These are phyloP conservation scores for Harringtonia lauricola DNA, from an alignment of 2,329 filamentous ascomycete genomes.

Conservation along the genomic window DNA sequence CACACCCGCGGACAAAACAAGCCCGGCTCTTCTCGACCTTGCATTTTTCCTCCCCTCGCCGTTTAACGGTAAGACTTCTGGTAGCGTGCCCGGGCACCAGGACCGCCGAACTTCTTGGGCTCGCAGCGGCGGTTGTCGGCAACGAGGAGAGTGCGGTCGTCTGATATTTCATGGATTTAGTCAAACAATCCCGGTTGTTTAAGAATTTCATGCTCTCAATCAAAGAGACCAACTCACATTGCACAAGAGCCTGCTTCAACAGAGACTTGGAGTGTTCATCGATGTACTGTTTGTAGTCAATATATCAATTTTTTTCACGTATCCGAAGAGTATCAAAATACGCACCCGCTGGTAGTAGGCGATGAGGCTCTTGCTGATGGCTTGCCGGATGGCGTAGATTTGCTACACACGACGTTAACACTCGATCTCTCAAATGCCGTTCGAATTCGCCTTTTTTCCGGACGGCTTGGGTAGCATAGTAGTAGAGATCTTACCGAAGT, in stretches of 20 bases:
- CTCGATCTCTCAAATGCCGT: neutral
- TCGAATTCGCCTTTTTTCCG: neutral
- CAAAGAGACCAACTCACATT: conserved; percentile 35
- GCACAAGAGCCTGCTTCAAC: conserved; percentile 91
- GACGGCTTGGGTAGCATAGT: no score
- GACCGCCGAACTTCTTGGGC: conserved; percentile 96
- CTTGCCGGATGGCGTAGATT: conserved; percentile 84
- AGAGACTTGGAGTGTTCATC: conserved; percentile 99
- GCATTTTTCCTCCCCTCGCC: neutral
- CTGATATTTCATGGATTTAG: neutral
- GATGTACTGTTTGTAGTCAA: conserved; percentile 76
- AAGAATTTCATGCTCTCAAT: no score
- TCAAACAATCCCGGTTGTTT: no score
- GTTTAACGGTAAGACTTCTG: conserved; percentile 99
- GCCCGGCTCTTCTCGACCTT: neutral
- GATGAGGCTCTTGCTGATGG: conserved; percentile 84
- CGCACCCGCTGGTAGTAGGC: conserved; percentile 33
- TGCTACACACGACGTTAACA: conserved; percentile 7
- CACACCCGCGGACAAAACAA: neutral
- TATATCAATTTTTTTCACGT: no score
- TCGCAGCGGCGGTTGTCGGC: conserved; percentile 98
- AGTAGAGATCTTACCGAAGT: conserved; percentile 10
- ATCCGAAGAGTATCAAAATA: conserved; percentile 6
- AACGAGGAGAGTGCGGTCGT: conserved; percentile 61
- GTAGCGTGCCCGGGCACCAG: conserved; percentile 89